Evolutionary conservation across 2,329 filamentous ascomycete genomes (phyloP).

Genomic region (Alternaria burnsii): DNA sequence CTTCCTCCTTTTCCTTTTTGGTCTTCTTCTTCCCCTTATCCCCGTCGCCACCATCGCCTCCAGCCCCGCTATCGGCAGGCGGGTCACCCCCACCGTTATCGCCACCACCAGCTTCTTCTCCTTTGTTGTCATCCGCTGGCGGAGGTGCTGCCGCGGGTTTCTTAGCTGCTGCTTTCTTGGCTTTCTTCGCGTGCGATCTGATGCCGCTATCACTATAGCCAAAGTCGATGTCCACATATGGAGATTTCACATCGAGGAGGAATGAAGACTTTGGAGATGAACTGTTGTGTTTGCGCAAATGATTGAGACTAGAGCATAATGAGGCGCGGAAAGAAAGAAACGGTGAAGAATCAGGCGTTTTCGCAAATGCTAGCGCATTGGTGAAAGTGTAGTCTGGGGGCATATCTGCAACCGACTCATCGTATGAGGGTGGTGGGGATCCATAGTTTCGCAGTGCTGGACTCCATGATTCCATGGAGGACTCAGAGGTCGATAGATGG

Average conservation of each 20-base stretch:
- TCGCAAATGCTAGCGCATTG: conserved; percentile 52
- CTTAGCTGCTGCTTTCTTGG: conserved; percentile 53
- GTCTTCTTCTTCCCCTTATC: conserved; percentile 52
- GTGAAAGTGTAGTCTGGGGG: conserved; percentile 58
- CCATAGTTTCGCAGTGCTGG: conserved; percentile 28
- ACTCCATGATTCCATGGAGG: conserved; percentile 39
- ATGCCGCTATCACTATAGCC: conserved; percentile 62
- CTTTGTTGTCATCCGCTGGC: conserved; percentile 58
- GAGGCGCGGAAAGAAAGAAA: conserved; percentile 46
- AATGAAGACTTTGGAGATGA: conserved; percentile 41
- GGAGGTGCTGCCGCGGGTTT: conserved; percentile 29
- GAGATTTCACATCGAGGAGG: conserved; percentile 43
- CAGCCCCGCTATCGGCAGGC: conserved; percentile 48
- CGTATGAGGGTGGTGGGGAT: conserved; percentile 53
- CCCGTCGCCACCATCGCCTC: conserved; percentile 44
- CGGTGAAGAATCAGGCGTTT: conserved; percentile 41
- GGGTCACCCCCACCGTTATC: conserved; percentile 47
- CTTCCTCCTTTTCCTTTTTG: conserved; percentile 51
- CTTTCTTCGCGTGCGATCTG: conserved; percentile 63
- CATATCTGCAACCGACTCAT: conserved; percentile 53
- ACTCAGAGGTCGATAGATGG: conserved; percentile 24
- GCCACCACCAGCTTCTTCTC: conserved; percentile 52
- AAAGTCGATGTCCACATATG: conserved; percentile 64
- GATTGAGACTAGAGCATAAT: conserved; percentile 39
- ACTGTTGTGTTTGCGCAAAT: conserved; percentile 39